phyloP scores from a whole-genome alignment of 2,329 filamentous ascomycete species.

The Botrytis hyacinthi region DNA sequence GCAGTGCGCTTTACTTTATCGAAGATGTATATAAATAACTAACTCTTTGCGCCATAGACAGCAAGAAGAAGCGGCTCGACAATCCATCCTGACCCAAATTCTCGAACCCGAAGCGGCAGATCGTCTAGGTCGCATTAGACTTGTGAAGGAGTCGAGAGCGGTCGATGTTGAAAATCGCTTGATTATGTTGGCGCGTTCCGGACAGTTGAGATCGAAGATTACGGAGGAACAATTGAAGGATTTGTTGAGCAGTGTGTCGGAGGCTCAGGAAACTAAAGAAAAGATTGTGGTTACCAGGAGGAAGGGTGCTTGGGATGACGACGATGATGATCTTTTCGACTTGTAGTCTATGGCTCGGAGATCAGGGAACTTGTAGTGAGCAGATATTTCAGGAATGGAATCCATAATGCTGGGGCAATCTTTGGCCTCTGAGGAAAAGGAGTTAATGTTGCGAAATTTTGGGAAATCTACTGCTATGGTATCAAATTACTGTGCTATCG shows the following conservation, averaged over 20 bases:
- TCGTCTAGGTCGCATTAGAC: slow-evolving; percentile 86
- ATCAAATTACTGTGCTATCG: slow-evolving; percentile 30
- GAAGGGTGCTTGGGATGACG: slow-evolving; percentile 81
- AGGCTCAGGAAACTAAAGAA: slow-evolving; percentile 73
- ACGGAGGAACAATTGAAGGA: slow-evolving; percentile 94
- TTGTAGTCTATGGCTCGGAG: slow-evolving; percentile 35
- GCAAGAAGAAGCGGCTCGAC: slow-evolving; percentile 66
- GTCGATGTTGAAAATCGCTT: slow-evolving; percentile 88
- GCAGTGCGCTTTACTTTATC: slow-evolving; percentile 48
- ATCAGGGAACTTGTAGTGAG: background rate
- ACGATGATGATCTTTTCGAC: slow-evolving; percentile 72
- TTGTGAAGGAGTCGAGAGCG: slow-evolving; percentile 91
- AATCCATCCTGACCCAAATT: slow-evolving; percentile 83
- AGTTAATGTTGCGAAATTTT: slow-evolving; percentile 11
- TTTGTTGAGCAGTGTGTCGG: slow-evolving; percentile 78
- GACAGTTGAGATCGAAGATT: slow-evolving; percentile 83
- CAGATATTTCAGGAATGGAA: background rate
- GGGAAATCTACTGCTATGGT: background rate
- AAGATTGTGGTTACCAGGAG: slow-evolving; percentile 84
- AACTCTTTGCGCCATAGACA: slow-evolving; percentile 38
- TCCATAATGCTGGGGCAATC: background rate
- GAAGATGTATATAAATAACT: slow-evolving; percentile 25
- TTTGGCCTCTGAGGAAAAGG: background rate
- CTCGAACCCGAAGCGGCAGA: slow-evolving; percentile 92
- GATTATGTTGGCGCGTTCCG: slow-evolving; percentile 84